Conservation (phyloP, 2,329 filamentous ascomycete genomes). For the Tolypocladium paradoxum region DNA sequence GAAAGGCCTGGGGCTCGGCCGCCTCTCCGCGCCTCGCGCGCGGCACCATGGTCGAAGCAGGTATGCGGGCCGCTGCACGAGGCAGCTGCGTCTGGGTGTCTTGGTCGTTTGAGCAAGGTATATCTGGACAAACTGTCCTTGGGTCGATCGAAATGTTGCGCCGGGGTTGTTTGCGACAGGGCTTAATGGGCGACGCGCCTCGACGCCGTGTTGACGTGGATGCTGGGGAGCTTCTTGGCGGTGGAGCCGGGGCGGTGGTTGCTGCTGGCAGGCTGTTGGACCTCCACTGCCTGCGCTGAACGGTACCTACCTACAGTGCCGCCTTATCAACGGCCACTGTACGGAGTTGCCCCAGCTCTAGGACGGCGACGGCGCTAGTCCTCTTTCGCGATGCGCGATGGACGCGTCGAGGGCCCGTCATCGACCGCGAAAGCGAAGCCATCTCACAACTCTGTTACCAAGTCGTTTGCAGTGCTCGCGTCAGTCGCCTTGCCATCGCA, state of each 20-base stretch:
- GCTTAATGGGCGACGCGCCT: neutral
- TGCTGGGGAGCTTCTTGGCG: neutral
- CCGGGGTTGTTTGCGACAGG: neutral
- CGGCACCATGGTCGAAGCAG: constrained; percentile 19
- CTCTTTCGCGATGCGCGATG: neutral
- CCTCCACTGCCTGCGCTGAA: too few species aligned
- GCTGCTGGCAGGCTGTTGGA: neutral
- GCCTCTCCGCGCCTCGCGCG: constrained; percentile 19
- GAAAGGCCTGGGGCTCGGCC: constrained; percentile 19
- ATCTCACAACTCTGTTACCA: too few species aligned
- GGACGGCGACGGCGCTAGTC: neutral
- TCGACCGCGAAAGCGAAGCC: neutral
- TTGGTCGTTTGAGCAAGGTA: neutral
- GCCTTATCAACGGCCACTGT: neutral
- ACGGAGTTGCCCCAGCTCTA: neutral
- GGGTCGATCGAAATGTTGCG: neutral
- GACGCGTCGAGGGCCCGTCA: neutral
- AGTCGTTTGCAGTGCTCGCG: too few species aligned
- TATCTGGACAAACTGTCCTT: neutral
- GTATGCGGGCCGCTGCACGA: neutral
- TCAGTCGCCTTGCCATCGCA: neutral
- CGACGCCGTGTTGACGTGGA: constrained; percentile 9
- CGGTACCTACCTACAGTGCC: neutral
- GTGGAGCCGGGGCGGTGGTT: neutral
- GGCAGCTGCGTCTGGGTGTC: neutral